phyloP scores from a whole-genome alignment of 2,329 filamentous ascomycete species.

The Pseudogymnoascus sp. region DNA sequence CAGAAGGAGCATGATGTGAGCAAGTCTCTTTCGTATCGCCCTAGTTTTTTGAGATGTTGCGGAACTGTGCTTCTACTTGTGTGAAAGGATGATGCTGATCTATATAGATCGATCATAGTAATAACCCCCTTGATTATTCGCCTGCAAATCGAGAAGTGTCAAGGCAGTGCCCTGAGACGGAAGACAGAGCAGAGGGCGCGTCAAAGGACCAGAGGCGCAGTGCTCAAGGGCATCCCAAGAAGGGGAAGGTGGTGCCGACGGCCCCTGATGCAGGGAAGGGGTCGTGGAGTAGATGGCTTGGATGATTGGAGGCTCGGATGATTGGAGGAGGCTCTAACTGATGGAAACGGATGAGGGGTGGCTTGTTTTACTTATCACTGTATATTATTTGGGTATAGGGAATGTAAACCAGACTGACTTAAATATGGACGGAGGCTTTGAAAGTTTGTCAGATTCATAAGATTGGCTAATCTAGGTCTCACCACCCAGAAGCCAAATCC shows the following conservation, averaged over 20 bases:
- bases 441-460: not conserved
- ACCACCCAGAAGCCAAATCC: not conserved
- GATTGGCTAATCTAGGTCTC: slow-evolving; percentile 5
- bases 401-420: not conserved
- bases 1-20: not conserved
- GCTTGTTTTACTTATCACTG: not conserved
- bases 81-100: not conserved
- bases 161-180: not conserved
- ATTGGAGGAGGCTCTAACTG: not conserved
- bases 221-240: not conserved
- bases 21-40: not conserved
- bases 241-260: slow-evolving; percentile 2
- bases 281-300: not conserved
- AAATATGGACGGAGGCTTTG: not conserved
- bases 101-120: not conserved
- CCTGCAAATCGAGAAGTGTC: slow-evolving; percentile 4
- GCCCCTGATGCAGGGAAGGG: not conserved
- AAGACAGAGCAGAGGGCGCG: not conserved
- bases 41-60: not conserved
- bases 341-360: not conserved
- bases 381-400: not conserved
- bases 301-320: not conserved
- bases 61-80: not conserved
- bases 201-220: not conserved
- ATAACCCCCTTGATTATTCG: not conserved